phyloP scores from a whole-genome alignment of 2,329 filamentous ascomycete genomes.

The Neoscytalidium dimidiatum region DNA sequence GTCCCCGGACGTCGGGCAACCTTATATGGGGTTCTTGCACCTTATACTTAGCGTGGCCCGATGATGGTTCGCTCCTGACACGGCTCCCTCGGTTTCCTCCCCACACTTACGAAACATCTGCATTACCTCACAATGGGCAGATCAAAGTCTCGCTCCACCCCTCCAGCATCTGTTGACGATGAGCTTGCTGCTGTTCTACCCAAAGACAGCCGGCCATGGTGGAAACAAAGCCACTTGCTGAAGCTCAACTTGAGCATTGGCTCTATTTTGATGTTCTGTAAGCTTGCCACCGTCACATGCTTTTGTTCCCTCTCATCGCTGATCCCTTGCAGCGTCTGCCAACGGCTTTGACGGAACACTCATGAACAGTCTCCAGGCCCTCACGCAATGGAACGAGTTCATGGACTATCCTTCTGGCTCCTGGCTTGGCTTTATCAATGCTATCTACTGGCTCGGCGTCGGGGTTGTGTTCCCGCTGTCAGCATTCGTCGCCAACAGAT shows the following conservation, averaged over 20 bases:
- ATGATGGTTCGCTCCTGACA: not conserved
- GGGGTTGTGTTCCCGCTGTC: conserved; percentile 27
- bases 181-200: conserved; percentile 6
- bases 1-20: conserved; percentile 3
- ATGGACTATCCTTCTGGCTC: conserved; percentile 24
- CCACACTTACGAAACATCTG: too few relatives aligned
- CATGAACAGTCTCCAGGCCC: conserved; percentile 14
- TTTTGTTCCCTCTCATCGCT: not conserved
- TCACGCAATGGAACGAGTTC: conserved; percentile 11
- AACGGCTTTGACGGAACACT: conserved; percentile 11
- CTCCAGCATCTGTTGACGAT: not conserved
- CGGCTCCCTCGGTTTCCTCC: not conserved
- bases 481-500: conserved; percentile 29
- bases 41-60: not conserved
- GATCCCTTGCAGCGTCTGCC: not conserved
- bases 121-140: not conserved
- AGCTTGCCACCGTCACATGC: not conserved
- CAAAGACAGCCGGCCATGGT: not conserved
- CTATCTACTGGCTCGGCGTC: conserved; percentile 29
- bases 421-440: conserved; percentile 27
- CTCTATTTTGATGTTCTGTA: conserved; percentile 7
- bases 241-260: conserved; percentile 8
- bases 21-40: conserved; percentile 4
- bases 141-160: not conserved
- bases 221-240: conserved; percentile 4